A percentile compares a stretch with the other conserved stretches of the same genome.
These are phyloP conservation scores for Cladosporium sp. DNA, from an alignment of 2,329 filamentous ascomycete genomes.

Conservation along the genomic window DNA sequence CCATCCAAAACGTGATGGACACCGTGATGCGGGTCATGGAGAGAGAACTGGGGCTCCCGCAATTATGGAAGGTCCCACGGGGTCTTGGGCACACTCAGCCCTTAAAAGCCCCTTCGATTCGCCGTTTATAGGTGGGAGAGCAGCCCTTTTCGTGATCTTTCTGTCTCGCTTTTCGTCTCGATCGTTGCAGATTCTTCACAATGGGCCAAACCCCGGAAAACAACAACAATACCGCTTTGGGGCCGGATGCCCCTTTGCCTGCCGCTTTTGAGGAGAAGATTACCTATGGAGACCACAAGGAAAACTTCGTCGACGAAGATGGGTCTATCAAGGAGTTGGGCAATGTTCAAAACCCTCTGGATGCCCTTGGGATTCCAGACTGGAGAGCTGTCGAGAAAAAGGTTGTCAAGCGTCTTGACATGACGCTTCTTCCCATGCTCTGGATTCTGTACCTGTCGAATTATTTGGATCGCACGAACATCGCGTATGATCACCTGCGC, in stretches of 20 bases:
- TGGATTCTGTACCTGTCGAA: slow-evolving; percentile 1
- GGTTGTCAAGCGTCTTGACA: slow-evolving; percentile 5
- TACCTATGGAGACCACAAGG: neutral
- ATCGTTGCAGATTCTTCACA: neutral
- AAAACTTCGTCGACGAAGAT: neutral
- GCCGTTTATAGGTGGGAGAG: neutral
- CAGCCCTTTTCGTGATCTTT: neutral
- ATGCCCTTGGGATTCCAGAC: neutral
- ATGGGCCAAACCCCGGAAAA: neutral
- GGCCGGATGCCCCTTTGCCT: neutral
- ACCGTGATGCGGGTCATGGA: neutral
- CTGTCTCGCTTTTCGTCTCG: neutral
- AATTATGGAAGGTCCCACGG: neutral
- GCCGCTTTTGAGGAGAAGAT: neutral
- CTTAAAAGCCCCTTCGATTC: neutral
- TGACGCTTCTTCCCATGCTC: slow-evolving; percentile 1
- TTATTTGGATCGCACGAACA: slow-evolving; percentile 2
- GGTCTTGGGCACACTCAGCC: neutral
- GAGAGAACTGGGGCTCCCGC: slow-evolving; percentile 1
- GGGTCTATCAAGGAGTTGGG: neutral
- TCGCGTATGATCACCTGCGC: neutral
- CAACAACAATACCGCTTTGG: slow-evolving; percentile 1
- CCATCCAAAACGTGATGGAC: neutral
- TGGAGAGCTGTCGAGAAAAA: neutral
- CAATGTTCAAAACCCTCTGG: neutral